phyloP scores from a whole-genome alignment of 331 rosid genomes.

The Malus hybrid region DNA sequence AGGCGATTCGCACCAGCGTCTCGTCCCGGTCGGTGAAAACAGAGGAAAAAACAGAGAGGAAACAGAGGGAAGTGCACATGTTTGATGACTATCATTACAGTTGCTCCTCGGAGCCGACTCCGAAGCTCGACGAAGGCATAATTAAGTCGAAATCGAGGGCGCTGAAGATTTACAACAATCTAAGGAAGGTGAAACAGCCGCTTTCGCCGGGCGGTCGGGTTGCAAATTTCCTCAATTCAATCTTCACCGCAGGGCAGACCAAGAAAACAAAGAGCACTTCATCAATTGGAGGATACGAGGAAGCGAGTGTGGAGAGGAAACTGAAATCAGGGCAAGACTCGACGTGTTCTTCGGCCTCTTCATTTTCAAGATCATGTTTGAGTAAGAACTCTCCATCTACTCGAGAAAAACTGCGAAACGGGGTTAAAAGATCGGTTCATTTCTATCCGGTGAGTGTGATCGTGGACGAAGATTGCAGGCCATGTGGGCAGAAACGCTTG shows the following conservation, averaged over 20 bases:
- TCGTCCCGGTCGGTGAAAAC: slow-evolving; percentile 22
- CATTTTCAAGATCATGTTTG: slow-evolving; percentile 14
- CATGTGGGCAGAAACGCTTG: slow-evolving; percentile 55
- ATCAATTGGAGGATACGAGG: slow-evolving; percentile 14
- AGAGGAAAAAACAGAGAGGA: slow-evolving; percentile 38
- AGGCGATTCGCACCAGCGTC: slow-evolving; percentile 36
- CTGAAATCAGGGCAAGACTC: slow-evolving; percentile 29
- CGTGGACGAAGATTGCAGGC: slow-evolving; percentile 53
- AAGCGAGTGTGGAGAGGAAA: slow-evolving; percentile 20
- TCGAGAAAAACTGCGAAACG: slow-evolving; percentile 33
- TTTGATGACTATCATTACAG: slow-evolving; percentile 13
- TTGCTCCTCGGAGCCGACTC: slow-evolving; percentile 4
- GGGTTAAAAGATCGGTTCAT: slow-evolving; percentile 56
- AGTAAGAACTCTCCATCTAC: slow-evolving; percentile 61
- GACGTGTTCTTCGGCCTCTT: slow-evolving; percentile 73
- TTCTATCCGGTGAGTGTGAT: slow-evolving; percentile 78
- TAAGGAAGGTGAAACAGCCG: slow-evolving; percentile 86
- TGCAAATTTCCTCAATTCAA: slow-evolving; percentile 58
- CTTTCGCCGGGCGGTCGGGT: slow-evolving; percentile 78
- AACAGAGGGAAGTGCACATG: background rate
- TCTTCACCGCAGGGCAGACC: slow-evolving; percentile 38
- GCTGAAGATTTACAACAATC: slow-evolving; percentile 57
- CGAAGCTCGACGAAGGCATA: slow-evolving; percentile 14
- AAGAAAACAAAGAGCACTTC: slow-evolving; percentile 27
- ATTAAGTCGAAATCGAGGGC: slow-evolving; percentile 72